These are phyloP conservation scores for Pythium sukuiense DNA, from an alignment of 352 stramenopile species.

Conservation along the genomic window DNA sequence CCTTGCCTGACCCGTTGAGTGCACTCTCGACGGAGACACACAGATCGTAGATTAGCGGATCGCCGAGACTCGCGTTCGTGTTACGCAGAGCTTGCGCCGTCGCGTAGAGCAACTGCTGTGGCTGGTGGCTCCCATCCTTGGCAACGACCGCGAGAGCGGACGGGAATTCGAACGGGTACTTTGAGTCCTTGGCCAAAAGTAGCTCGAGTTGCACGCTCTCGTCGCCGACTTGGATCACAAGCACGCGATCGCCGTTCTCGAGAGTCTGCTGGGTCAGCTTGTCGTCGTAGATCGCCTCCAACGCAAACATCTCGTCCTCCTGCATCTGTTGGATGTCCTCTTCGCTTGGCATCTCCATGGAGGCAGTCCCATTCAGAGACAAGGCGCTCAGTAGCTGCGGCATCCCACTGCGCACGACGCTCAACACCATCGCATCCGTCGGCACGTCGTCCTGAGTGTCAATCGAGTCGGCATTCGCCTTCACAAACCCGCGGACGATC, in stretches of 20 bases:
- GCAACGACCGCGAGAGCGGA: slow-evolving; percentile 44
- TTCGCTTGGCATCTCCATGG: slow-evolving; percentile 9
- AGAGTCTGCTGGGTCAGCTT: slow-evolving; percentile 40
- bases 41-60: slow-evolving; percentile 83
- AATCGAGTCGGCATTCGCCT: not conserved
- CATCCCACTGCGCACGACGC: slow-evolving; percentile 42
- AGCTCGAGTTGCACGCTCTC: slow-evolving; percentile 58
- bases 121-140: slow-evolving; percentile 36
- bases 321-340: slow-evolving; percentile 55
- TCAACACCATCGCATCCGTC: slow-evolving; percentile 37
- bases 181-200: slow-evolving; percentile 44
- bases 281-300: slow-evolving; percentile 86
- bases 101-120: slow-evolving; percentile 50
- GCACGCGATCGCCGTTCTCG: slow-evolving; percentile 31
- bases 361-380: not conserved
- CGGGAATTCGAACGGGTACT: slow-evolving; percentile 77
- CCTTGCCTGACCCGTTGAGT: slow-evolving; percentile 34
- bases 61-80: slow-evolving; percentile 42
- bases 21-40: slow-evolving; percentile 66
- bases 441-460: slow-evolving; percentile 35
- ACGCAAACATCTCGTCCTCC: slow-evolving; percentile 74
- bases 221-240: slow-evolving; percentile 47
- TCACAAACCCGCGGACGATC: slow-evolving; percentile 46
- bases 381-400: slow-evolving; percentile 46
- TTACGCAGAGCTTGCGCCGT: slow-evolving; percentile 51